A percentile compares a stretch with the other conserved stretches of the same genome.
Evolutionary conservation across 441 rosid genomes (phyloP).

Genomic region (Populus hybrid): DNA sequence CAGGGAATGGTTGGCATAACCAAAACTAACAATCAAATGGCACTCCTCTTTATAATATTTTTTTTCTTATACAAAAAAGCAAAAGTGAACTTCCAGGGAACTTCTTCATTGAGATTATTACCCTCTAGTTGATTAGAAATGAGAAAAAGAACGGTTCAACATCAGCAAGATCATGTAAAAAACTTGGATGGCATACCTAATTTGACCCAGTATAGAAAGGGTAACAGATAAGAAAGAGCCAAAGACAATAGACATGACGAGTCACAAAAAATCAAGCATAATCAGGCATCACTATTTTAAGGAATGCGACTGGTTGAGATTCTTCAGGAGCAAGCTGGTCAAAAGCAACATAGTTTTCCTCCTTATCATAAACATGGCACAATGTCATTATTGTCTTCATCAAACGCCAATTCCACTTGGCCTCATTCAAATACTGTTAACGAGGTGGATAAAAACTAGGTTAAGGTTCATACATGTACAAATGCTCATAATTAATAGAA

Average conservation of each 20-base stretch:
- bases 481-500: neutral
- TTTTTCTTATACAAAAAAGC: conserved; percentile 8
- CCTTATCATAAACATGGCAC: conserved; percentile 72
- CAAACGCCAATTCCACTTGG: conserved; percentile 86
- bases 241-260: neutral
- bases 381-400: conserved; percentile 86
- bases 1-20: neutral
- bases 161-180: conserved; percentile 3
- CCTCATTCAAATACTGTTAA: conserved; percentile 75
- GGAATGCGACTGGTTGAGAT: conserved; percentile 66
- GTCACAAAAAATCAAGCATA: conserved; percentile 37
- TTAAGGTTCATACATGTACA: neutral
- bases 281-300: conserved; percentile 78
- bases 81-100: conserved; percentile 25
- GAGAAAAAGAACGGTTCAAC: conserved; percentile 8
- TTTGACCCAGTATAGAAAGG: conserved; percentile 7
- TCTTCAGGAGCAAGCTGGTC: conserved; percentile 66
- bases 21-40: neutral
- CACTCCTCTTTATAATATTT: neutral
- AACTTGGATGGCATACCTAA: conserved; percentile 22
- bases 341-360: conserved; percentile 63
- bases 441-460: neutral
- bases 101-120: conserved; percentile 20
- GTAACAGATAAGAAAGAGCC: conserved; percentile 17
- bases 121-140: neutral